phyloP scores from a whole-genome alignment of 2,329 filamentous ascomycete species.

The Pseudogymnoascus sp. region DNA sequence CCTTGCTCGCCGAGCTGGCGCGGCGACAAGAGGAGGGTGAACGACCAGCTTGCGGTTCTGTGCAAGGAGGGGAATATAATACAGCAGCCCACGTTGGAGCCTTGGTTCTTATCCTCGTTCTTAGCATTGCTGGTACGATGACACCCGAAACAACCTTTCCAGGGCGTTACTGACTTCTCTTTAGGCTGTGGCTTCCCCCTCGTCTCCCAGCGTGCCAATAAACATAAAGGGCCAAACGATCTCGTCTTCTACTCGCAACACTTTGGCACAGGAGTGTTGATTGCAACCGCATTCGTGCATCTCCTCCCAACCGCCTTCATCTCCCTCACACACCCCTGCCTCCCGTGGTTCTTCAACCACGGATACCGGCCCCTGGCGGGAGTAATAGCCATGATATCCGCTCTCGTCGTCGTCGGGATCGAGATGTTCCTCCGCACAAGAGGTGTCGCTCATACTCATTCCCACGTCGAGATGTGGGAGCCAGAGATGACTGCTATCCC shows the following conservation, averaged over 20 bases:
- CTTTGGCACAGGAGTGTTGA: constrained; percentile 75
- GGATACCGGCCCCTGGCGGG: constrained; percentile 74
- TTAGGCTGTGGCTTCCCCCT: constrained; percentile 30
- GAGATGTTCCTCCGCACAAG: constrained; percentile 81
- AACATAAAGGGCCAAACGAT: constrained; percentile 19
- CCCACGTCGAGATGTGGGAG: constrained; percentile 34
- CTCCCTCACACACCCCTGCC: constrained; percentile 52
- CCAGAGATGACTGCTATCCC: background rate
- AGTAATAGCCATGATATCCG: constrained; percentile 70
- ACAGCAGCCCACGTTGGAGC: constrained; percentile 47
- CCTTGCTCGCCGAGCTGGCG: constrained; percentile 41
- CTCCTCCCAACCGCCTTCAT: constrained; percentile 54
- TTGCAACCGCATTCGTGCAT: constrained; percentile 75
- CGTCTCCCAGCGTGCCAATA: constrained; percentile 27
- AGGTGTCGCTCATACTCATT: constrained; percentile 53
- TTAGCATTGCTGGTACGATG: constrained; percentile 41
- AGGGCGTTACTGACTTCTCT: constrained; percentile 12
- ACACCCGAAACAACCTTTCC: background rate
- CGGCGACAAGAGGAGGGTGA: constrained; percentile 36
- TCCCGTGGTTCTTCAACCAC: constrained; percentile 69
- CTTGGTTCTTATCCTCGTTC: constrained; percentile 45
- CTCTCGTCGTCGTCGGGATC: constrained; percentile 72
- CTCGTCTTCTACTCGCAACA: constrained; percentile 52
- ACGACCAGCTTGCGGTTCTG: constrained; percentile 45
- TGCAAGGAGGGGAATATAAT: constrained; percentile 42